Conservation (phyloP, 179 eudicot species). For the Silene coronaria region DNA sequence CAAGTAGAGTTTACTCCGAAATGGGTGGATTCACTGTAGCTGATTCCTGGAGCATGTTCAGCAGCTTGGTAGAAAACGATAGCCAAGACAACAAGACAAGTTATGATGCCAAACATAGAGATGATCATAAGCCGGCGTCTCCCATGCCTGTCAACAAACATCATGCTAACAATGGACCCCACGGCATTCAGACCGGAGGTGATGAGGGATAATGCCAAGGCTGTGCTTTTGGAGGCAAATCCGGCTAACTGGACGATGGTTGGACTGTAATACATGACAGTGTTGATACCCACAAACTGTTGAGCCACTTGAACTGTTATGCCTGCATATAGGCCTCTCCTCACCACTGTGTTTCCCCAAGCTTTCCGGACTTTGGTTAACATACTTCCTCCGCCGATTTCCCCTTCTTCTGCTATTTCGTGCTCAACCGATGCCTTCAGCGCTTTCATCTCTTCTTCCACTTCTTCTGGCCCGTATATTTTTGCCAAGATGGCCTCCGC, state of each 20-base stretch:
- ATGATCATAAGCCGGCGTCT: conserved; percentile 72
- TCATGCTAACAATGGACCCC: conserved; percentile 73
- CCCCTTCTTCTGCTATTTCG: conserved; percentile 50
- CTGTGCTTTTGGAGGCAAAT: conserved; percentile 75
- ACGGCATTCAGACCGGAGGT: conserved; percentile 80
- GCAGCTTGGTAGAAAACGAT: conserved; percentile 53
- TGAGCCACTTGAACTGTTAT: conserved; percentile 94
- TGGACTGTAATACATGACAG: conserved; percentile 95
- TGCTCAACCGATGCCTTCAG: conserved; percentile 56
- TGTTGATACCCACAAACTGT: conserved; percentile 89
- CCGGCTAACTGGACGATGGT: conserved; percentile 93
- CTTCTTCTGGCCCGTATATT: conserved; percentile 63
- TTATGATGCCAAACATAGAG: conserved; percentile 71
- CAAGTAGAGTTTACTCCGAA: conserved; percentile 69
- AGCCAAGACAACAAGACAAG: conserved; percentile 51
- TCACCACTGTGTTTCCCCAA: conserved; percentile 50
- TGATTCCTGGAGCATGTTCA: conserved; percentile 48
- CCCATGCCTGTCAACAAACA: conserved; percentile 67
- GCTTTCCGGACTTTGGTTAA: conserved; percentile 42
- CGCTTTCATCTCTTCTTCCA: conserved; percentile 61
- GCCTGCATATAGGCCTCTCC: conserved; percentile 80
- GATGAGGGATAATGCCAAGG: conserved; percentile 76
- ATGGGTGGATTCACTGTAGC: conserved; percentile 40
- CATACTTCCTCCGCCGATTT: conserved; percentile 34
- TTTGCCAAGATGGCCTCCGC: conserved; percentile 65